Conservation (phyloP, 129 eudicot species). For the Lonicera japonica region DNA sequence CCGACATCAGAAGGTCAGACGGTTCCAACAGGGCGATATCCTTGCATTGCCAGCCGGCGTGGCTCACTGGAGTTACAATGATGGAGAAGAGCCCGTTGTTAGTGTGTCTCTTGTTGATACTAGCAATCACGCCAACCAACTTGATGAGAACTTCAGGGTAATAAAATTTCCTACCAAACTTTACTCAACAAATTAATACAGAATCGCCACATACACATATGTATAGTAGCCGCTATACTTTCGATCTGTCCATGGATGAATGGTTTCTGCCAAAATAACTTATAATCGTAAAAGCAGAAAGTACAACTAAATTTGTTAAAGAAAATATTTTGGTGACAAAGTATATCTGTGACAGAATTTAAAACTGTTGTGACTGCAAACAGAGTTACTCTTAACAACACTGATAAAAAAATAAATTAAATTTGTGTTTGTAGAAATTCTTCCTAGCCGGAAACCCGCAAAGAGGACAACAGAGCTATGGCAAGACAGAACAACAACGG, state of each 20-base stretch:
- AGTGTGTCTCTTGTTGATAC: not conserved
- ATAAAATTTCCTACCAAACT: not conserved
- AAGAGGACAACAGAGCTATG: not conserved
- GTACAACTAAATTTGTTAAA: not conserved
- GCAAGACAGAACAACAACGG: not conserved
- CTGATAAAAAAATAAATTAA: too few species aligned
- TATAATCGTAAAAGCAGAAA: not conserved
- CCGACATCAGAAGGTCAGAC: constrained; percentile 53
- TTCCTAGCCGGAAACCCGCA: constrained; percentile 43
- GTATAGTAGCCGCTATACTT: not conserved
- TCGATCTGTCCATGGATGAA: not conserved
- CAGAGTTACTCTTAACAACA: too few species aligned
- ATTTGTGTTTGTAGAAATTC: constrained; percentile 19
- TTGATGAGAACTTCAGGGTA: constrained; percentile 1
- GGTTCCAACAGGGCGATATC: constrained; percentile 48
- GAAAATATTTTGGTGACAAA: not conserved
- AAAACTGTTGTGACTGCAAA: not conserved
- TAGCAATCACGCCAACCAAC: not conserved
- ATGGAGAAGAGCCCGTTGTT: not conserved
- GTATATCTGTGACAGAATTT: not conserved
- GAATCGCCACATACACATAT: too few species aligned
- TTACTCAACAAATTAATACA: not conserved
- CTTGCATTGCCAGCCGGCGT: constrained; percentile 48
- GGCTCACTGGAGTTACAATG: not conserved
- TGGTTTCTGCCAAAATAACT: not conserved